Base-by-base conservation (phyloP, 495 filamentous ascomycete species). In the Penicillium paxilli region DNA sequence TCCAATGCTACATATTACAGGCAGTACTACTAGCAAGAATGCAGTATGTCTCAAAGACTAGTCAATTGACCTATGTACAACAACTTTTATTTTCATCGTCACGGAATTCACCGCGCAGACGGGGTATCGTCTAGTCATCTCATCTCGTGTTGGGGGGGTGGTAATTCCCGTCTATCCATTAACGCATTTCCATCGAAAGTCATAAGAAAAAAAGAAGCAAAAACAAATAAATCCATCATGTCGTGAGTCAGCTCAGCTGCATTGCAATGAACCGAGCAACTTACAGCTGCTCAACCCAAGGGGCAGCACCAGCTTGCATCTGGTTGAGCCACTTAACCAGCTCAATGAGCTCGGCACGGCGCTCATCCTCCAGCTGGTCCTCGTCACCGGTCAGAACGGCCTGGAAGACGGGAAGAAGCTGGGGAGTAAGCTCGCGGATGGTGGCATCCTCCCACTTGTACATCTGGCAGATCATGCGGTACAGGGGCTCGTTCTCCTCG, bases 401-500 rank as follows among this genome's bases (percentile, higher is more conserved):
- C 66, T 89, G 85, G 65, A 98, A 89, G 52, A 96, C 73, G 9
- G 87, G 87, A 52, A 96, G 77, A 41, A 98, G 78, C 58, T 83
- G 78, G 5, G 85, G 85, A 1, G 94, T 96, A 23, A 96, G 82
- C 44, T 82, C 76, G 55, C 86, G 83, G 59, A 95, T 78, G 23
- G 86, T 90, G 17, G 82, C 76, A 64, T 95, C 85, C 35, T 85
- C 79, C 51, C 80, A 77, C 62, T 88, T 84, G 71, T 96, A 97
- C 51, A 98, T 78, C 68, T 88, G 83, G 66, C 90, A 85, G 63
- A 98, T 83, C 83, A 90, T 92, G 60, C 86, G 80, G 73, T 86
- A 98, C 30, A 98, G 83, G 10, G 93, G 90, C 55, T 89, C 87
- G 75, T 98, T 98, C 83, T 98, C 94, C 70, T 96, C 92, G 57